A percentile compares a stretch with the other conserved stretches of the same genome.
These are phyloP conservation scores for Gautieria morchelliformis DNA, from an alignment of 768 basidiomycete species.

Conservation along the genomic window DNA sequence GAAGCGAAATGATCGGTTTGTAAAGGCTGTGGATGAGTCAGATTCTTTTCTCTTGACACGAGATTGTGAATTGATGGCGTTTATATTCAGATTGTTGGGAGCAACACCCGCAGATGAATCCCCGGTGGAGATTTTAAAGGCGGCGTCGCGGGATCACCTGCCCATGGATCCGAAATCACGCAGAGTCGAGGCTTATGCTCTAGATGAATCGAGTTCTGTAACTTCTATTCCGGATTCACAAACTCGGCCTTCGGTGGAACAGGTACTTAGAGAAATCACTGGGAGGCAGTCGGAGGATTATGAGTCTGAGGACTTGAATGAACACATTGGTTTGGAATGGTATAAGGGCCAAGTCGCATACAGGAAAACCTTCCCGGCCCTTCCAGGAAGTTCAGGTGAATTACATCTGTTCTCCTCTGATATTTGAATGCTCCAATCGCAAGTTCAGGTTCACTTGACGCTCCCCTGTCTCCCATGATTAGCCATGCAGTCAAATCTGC, in stretches of 20 bases:
- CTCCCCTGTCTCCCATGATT: constrained; percentile 50
- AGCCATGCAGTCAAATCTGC: constrained; percentile 43
- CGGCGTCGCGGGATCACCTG: constrained; percentile 60
- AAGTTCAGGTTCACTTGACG: constrained; percentile 34
- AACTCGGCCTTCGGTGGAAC: constrained; percentile 47
- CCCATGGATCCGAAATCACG: constrained; percentile 47
- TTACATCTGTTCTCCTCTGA: not conserved
- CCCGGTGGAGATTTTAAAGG: constrained; percentile 50
- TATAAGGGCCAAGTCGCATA: constrained; percentile 63
- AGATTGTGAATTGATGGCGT: not conserved
- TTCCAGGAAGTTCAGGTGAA: constrained; percentile 42
- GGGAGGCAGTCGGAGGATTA: constrained; percentile 4
- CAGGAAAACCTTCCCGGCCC: constrained; percentile 43
- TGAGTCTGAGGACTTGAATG: constrained; percentile 28
- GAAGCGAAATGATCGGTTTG: constrained; percentile 56
- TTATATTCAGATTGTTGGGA: constrained; percentile 41
- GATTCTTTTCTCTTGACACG: constrained; percentile 7
- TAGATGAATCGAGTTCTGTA: not conserved
- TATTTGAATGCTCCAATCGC: not conserved
- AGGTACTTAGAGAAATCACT: constrained; percentile 22
- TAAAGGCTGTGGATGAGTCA: constrained; percentile 60
- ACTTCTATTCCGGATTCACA: constrained; percentile 30
- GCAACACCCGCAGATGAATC: constrained; percentile 48
- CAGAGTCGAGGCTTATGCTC: not conserved
- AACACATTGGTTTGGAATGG: constrained; percentile 50